Base-by-base conservation (phyloP, 441 rosid species). In the Bocquillonia castaneifolia region DNA sequence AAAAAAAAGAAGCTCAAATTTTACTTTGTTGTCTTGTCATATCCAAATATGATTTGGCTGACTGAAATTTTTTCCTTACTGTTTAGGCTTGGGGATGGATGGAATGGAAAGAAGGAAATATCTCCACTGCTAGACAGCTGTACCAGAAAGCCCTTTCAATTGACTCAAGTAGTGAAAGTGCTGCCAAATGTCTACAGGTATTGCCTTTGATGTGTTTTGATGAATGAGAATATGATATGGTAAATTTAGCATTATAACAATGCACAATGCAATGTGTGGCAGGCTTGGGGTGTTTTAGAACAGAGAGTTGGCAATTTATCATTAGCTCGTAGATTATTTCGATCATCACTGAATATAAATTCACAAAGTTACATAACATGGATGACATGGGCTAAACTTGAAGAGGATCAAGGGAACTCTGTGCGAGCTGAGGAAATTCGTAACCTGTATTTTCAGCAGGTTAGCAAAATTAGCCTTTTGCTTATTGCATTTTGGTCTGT, bases 261-360 rank as follows among this genome's bases (percentile, higher is more conserved):
- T 44, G 10, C 37, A 36, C 25, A 40, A 53, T 73, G 37, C 50
- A 26, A 48, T 69, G 48, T 20, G 6, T 34, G 59, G 66, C 80
- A 93, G 97, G 97, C 95, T 34, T 93, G 97, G 97, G 99, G 99
- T 72, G 97, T 91, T 76, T 68, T 93, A 63, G 99, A 93, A 77
- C 91, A 91, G 65, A 89, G 93, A 83, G 86, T 70, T 42, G 95
- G 99, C 51, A 93, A 91, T 75, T 55, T 88, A 32, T 89, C 97
- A 14, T 87, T 91, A 31, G 96, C 97, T 28, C 81, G 99, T 68
- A 83, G 97, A 83, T 75, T 93, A 58, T 89, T 89, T 53, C 81
- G 97, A 77, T 84, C 99, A 32, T 93, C 97, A 4, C 59, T 91
- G 58, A 84, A 84, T 75, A 79, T 91, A 59, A 88, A 89, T 77